A percentile compares a stretch with the other conserved stretches of the same genome.
These are phyloP conservation scores for Hirsutella rhossiliensis DNA, from an alignment of 2,329 filamentous ascomycete genomes.

Conservation along the genomic window DNA sequence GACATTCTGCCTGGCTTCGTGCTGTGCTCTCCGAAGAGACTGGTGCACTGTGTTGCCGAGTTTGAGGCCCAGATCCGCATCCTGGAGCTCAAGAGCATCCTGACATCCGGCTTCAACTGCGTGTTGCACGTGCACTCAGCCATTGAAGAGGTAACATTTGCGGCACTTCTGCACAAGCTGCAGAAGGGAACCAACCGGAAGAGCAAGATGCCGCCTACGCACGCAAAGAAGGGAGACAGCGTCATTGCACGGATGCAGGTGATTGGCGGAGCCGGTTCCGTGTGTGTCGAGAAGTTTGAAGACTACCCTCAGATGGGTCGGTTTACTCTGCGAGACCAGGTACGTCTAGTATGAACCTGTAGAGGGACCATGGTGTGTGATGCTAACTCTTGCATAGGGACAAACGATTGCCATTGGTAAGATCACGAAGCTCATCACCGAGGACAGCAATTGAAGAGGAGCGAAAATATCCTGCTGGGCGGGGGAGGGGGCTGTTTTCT, in stretches of 20 bases:
- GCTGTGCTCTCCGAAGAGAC: slow-evolving; percentile 84
- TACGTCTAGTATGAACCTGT: slow-evolving; percentile 24
- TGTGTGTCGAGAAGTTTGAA: slow-evolving; percentile 90
- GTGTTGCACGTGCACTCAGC: slow-evolving; percentile 95
- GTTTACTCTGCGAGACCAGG: slow-evolving; percentile 82
- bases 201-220: slow-evolving; percentile 86
- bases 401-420: slow-evolving; percentile 99
- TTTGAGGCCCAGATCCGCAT: slow-evolving; percentile 98
- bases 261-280: slow-evolving; percentile 69
- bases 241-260: slow-evolving; percentile 91
- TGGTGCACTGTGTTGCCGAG: slow-evolving; percentile 76
- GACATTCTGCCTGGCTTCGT: slow-evolving; percentile 94
- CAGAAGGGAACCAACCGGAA: slow-evolving; percentile 90
- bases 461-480: no score
- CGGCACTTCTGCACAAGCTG: slow-evolving; percentile 77
- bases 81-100: slow-evolving; percentile 85
- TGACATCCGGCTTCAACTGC: slow-evolving; percentile 93
- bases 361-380: neutral
- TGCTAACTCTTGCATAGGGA: slow-evolving; percentile 42
- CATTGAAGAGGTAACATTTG: slow-evolving; percentile 94
- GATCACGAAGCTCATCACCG: slow-evolving; percentile 73
- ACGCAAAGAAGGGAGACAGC: slow-evolving; percentile 68
- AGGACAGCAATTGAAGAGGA: slow-evolving; percentile 7
- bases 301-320: slow-evolving; percentile 91
- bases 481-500: no score